Evolutionary conservation across 108 stramenopile genomes (phyloP), one percentile per base, ranked within the genome.

Genomic region (Nitzschia sp.): DNA sequence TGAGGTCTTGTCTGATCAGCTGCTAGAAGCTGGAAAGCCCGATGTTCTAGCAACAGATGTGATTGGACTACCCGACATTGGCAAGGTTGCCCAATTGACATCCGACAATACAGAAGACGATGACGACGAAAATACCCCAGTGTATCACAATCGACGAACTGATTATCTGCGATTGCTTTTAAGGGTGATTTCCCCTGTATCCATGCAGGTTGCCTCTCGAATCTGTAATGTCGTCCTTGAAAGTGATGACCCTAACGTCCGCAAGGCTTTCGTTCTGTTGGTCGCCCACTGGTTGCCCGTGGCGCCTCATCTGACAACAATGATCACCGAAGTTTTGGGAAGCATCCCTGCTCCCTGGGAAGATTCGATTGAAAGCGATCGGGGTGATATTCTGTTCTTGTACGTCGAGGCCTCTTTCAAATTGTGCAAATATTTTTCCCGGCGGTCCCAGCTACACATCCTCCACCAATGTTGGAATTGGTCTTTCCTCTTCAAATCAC

Each of bases 261-360:
- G 9, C 20, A 65, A 55, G 8, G 63, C 57, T 20, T 34, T 53
- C 25, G 25, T 72, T 69, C 41, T 86, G 78, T 46, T 94, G 24
- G 79, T 89, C 64, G 82, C 86, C 19, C 75, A 72, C 53, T 94
- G 93, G 93, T 56, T 92, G 29, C 84, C 85, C 5, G 46, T 91
- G 19, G 93, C 93, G 48, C 90, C 93, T 20, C 90, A 92, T 53
- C 43, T 91, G 55, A 73, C 80, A 21, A 89, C 87, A 17, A 69
- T 94, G 42, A 78, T 78, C 9, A 77, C 76, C 10, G 87, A 90
- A 57, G 71, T 90, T 60, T 56, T 71, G 64, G 52, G 66, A 67
- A 25, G 53, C 63, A 22, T 73, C 17, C n/a, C 72, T 50, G 67
- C 63, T 61, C 73, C 73, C 17, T 75, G 51, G 60, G 41, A 60